Evolutionary conservation across 1,284 basidiomycete genomes (phyloP).

Genomic region (Ustilago vetiveriae): DNA sequence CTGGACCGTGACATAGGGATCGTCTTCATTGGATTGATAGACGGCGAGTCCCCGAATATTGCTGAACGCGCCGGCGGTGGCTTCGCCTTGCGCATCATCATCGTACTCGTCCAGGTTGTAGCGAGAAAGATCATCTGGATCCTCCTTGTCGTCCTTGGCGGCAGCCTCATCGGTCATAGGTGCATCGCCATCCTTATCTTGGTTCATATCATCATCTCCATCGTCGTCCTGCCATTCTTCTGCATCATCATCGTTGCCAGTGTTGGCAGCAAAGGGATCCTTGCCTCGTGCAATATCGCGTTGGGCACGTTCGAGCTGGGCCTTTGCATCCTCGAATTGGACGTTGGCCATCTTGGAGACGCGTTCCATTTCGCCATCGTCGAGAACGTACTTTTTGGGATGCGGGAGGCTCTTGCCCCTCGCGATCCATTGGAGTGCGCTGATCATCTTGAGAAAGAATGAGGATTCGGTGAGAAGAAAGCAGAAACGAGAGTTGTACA

Average conservation of each 20-base stretch:
- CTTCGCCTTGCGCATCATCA: conserved; percentile 72
- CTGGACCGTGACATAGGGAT: conserved; percentile 96
- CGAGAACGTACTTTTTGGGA: conserved; percentile 88
- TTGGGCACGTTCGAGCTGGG: conserved; percentile 76
- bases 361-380: conserved; percentile 88
- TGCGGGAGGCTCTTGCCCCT: conserved; percentile 80
- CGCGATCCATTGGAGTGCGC: conserved; percentile 78
- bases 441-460: conserved; percentile 68
- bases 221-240: conserved; percentile 51
- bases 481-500: no score
- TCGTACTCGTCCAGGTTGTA: conserved; percentile 95
- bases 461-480: not conserved
- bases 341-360: conserved; percentile 88
- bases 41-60: conserved; percentile 95
- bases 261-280: conserved; percentile 45
- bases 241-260: conserved; percentile 44
- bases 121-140: conserved; percentile 82
- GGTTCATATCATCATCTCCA: conserved; percentile 71
- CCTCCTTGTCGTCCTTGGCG: conserved; percentile 50
- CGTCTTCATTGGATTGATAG: conserved; percentile 89
- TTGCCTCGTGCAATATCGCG: conserved; percentile 48
- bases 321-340: conserved; percentile 85
- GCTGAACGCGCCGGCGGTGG: conserved; percentile 81
- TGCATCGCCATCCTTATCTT: conserved; percentile 73
- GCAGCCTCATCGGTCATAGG: conserved; percentile 48